Conservation (phyloP, 148 eudicot species). For the Fagopyrum homotropicum region DNA sequence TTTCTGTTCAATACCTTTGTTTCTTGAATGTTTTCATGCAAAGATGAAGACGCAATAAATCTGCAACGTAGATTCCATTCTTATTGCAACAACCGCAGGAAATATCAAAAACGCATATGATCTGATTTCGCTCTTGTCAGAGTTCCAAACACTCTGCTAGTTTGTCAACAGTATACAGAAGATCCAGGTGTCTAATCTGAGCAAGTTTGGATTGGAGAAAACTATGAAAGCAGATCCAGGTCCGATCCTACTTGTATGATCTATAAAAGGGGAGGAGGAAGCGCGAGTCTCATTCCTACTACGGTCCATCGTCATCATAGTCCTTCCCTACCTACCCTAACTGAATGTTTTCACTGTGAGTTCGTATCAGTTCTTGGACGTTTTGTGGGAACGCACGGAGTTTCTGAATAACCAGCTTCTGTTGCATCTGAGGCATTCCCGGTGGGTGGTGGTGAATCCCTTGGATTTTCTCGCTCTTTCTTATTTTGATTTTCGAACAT, state of each 20-base stretch:
- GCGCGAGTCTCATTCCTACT: conserved; percentile 3
- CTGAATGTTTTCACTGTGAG: conserved; percentile 1
- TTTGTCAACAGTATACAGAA: neutral
- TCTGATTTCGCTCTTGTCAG: neutral
- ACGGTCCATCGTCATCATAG: neutral
- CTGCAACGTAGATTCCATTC: neutral
- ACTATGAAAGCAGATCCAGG: too few relatives aligned
- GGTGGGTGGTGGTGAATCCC: too few relatives aligned
- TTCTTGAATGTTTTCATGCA: neutral
- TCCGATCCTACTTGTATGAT: neutral
- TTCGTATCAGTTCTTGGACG: conserved; percentile 2
- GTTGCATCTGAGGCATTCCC: neutral
- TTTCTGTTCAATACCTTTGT: neutral
- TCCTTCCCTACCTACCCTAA: neutral
- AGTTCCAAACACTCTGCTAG: conserved; percentile 3
- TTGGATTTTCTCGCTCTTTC: neutral
- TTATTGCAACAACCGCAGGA: neutral
- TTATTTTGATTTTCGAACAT: conserved; percentile 6
- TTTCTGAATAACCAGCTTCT: neutral
- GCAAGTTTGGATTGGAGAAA: too few relatives aligned
- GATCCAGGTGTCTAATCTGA: neutral
- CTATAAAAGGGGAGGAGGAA: conserved; percentile 9
- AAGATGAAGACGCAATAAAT: neutral
- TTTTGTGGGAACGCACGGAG: neutral
- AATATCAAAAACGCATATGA: neutral